Evolutionary conservation across 257 asterid genomes (phyloP).

Genomic region (Capsicum rhomboideum): DNA sequence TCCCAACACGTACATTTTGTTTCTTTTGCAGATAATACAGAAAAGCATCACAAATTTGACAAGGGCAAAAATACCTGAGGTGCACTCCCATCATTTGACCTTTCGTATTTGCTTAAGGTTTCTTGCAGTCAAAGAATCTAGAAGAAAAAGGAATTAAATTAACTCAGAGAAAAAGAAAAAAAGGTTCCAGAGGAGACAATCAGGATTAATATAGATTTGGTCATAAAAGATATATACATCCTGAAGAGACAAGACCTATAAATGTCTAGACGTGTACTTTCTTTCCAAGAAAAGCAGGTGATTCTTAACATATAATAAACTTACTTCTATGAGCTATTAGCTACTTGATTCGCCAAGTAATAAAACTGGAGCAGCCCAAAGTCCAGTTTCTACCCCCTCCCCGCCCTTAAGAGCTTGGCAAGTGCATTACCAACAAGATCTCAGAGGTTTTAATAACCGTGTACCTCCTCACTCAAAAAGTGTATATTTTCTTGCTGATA

Average conservation of each 20-base stretch:
- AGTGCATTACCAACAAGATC: not conserved
- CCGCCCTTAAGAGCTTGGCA: not conserved
- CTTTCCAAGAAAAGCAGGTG: not conserved
- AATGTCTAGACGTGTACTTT: not conserved
- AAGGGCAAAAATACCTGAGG: constrained; percentile 59
- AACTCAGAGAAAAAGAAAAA: not conserved
- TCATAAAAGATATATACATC: not conserved
- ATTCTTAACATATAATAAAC: not conserved
- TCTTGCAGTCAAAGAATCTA: constrained; percentile 96
- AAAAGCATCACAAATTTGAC: not conserved
- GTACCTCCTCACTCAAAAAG: constrained; percentile 96
- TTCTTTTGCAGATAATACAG: not conserved
- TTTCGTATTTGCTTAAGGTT: constrained; percentile 83
- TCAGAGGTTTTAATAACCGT: not conserved
- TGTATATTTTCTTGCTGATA: constrained; percentile 97
- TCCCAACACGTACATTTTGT: not conserved
- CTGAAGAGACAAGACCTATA: not conserved
- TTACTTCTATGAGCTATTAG: not conserved
- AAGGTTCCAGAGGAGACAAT: not conserved
- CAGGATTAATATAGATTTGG: constrained; percentile 6
- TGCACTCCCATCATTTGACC: constrained; percentile 73
- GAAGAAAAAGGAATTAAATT: constrained; percentile 8
- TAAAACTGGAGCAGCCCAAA: not conserved
- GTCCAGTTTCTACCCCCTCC: not conserved
- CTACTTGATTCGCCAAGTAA: not conserved